These are phyloP conservation scores for Chlorophyllum brunneum DNA, from an alignment of 768 basidiomycete species.

Conservation along the genomic window DNA sequence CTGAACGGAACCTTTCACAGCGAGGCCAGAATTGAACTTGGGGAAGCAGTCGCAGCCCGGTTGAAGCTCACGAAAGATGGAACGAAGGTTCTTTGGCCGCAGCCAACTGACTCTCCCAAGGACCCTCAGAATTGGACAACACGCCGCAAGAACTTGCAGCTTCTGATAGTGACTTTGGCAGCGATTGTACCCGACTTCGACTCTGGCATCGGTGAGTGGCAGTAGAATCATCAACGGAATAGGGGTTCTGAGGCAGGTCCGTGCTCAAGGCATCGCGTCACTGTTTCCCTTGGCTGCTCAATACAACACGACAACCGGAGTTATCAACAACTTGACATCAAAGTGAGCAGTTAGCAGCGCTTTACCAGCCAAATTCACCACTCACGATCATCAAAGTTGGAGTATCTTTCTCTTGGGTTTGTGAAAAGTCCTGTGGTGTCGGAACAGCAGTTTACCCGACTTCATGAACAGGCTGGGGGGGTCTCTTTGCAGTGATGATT, in stretches of 20 bases:
- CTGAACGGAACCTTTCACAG: constrained; percentile 23
- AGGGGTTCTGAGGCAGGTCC: background rate
- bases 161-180: constrained; percentile 59
- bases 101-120: constrained; percentile 56
- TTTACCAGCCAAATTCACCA: background rate
- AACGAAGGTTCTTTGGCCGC: constrained; percentile 63
- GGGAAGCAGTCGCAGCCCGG: constrained; percentile 46
- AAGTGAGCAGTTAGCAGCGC: constrained; percentile 31
- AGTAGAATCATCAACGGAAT: background rate
- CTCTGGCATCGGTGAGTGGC: constrained; percentile 51
- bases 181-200: constrained; percentile 67
- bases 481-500: constrained; percentile 59
- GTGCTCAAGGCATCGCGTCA: background rate
- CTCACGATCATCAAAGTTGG: constrained; percentile 40
- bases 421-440: constrained; percentile 9
- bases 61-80: constrained; percentile 59
- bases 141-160: constrained; percentile 48
- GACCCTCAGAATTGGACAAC: constrained; percentile 68
- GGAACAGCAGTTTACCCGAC: background rate
- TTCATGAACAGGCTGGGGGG: constrained; percentile 47
- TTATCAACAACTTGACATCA: constrained; percentile 61
- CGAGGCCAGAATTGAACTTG: constrained; percentile 62
- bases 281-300: constrained; percentile 55
- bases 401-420: constrained; percentile 59
- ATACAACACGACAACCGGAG: constrained; percentile 49